A percentile compares a stretch with the other conserved stretches of the same genome.
These are phyloP conservation scores for Cladophialophora psammophila DNA, from an alignment of 2,329 filamentous ascomycete genomes.

Conservation along the genomic window DNA sequence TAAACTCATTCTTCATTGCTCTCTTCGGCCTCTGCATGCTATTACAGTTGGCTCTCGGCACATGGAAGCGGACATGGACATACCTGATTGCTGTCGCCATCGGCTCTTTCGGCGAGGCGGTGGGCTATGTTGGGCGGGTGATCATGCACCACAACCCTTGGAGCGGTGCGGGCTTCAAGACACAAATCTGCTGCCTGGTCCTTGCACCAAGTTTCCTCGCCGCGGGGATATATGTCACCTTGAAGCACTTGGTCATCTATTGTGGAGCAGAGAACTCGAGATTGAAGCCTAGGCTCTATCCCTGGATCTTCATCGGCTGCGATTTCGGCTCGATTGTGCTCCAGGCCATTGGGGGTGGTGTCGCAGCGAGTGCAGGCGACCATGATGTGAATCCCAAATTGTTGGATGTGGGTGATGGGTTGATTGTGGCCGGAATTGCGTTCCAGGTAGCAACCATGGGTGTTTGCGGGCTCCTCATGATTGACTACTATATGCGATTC, in stretches of 20 bases:
- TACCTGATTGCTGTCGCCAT: constrained; percentile 59
- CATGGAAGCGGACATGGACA: constrained; percentile 63
- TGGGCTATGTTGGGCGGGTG: constrained; percentile 65
- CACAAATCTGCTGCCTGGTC: constrained; percentile 64
- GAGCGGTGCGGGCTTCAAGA: constrained; percentile 55
- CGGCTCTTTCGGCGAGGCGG: constrained; percentile 58
- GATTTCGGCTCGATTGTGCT: constrained; percentile 65
- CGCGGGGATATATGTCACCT: constrained; percentile 63
- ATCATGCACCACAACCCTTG: constrained; percentile 63
- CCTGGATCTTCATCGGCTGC: constrained; percentile 66
- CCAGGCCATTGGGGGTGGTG: constrained; percentile 65
- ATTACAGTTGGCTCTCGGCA: constrained; percentile 57
- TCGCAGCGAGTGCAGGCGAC: constrained; percentile 57
- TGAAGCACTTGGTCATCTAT: constrained; percentile 64
- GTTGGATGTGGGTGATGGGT: constrained; percentile 58
- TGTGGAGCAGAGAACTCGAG: constrained; percentile 61
- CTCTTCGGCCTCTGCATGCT: constrained; percentile 60
- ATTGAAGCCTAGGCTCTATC: constrained; percentile 60
- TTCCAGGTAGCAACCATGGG: constrained; percentile 63
- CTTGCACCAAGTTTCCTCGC: constrained; percentile 64
- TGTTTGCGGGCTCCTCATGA: constrained; percentile 43
- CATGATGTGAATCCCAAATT: constrained; percentile 43
- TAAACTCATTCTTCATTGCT: constrained; percentile 63
- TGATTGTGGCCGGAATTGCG: constrained; percentile 66
- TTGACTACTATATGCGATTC: constrained; percentile 56